Evolutionary conservation across 139 green algal species (phyloP).

Genomic region (Tetraselmis chui): DNA sequence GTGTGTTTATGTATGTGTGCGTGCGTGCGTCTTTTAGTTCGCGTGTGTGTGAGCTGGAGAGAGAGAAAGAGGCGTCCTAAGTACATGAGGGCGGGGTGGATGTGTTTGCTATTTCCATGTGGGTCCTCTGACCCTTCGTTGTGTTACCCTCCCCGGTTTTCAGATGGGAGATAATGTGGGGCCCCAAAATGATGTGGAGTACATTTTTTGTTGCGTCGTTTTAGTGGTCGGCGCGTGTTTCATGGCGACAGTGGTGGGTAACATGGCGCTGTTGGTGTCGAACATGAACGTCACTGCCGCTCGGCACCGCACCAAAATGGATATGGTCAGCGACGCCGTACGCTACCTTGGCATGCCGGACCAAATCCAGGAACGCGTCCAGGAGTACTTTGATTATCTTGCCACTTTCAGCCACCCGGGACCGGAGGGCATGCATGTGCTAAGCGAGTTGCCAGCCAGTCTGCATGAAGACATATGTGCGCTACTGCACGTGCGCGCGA

Average conservation of each 20-base stretch:
- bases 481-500: slow-evolving; percentile 30
- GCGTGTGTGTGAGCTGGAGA: too few relatives aligned
- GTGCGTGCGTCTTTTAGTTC: too few relatives aligned
- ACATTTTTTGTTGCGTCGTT: slow-evolving; percentile 20
- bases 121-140: too few relatives aligned
- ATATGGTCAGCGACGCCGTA: slow-evolving; percentile 50
- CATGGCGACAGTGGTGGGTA: slow-evolving; percentile 53
- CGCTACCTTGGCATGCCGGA: slow-evolving; percentile 35
- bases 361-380: slow-evolving; percentile 18
- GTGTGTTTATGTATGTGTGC: too few relatives aligned
- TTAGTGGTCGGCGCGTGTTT: slow-evolving; percentile 52
- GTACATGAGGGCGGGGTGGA: too few relatives aligned
- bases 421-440: slow-evolving; percentile 40
- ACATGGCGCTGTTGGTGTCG: slow-evolving; percentile 50
- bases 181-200: too few relatives aligned
- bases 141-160: too few relatives aligned
- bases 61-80: too few relatives aligned
- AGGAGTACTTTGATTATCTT: slow-evolving; percentile 42
- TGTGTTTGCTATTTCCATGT: too few relatives aligned
- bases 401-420: slow-evolving; percentile 42
- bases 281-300: slow-evolving; percentile 49
- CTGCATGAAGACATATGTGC: slow-evolving; percentile 34
- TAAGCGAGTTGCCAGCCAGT: slow-evolving; percentile 30
- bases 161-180: too few relatives aligned
- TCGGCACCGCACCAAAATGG: slow-evolving; percentile 47